These are phyloP conservation scores for Lentinula sp. DNA, from an alignment of 768 basidiomycete genomes.

Conservation along the genomic window DNA sequence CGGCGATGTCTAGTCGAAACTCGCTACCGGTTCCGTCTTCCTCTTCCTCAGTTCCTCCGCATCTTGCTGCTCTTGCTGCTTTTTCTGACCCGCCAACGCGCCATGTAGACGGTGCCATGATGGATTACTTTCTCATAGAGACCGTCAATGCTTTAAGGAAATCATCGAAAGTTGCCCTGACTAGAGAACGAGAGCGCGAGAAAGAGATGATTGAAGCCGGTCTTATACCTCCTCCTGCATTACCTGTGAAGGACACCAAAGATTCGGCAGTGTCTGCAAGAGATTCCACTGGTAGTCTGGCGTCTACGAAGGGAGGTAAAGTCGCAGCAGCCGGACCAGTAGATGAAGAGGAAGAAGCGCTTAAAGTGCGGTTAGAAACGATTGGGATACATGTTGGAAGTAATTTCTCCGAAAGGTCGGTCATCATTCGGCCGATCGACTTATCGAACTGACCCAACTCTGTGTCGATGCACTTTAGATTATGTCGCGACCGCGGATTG, in stretches of 20 bases:
- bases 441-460: background rate
- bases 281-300: conserved; percentile 35
- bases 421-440: conserved; percentile 5
- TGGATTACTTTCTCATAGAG: conserved; percentile 87
- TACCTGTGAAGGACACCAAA: conserved; percentile 26
- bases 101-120: conserved; percentile 59
- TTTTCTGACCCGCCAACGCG: conserved; percentile 61
- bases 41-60: conserved; percentile 17
- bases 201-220: conserved; percentile 78
- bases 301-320: conserved; percentile 27
- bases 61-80: conserved; percentile 31
- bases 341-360: conserved; percentile 72
- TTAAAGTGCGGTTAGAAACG: conserved; percentile 65
- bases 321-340: conserved; percentile 14
- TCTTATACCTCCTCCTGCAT: conserved; percentile 45
- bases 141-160: conserved; percentile 67
- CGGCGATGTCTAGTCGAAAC: conserved; percentile 24
- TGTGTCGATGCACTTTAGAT: conserved; percentile 31
- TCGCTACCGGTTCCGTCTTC: conserved; percentile 24
- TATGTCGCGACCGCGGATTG: conserved; percentile 69
- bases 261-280: conserved; percentile 28
- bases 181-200: conserved; percentile 63
- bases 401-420: conserved; percentile 80
- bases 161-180: conserved; percentile 68
- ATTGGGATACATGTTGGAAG: conserved; percentile 86